phyloP scores from a whole-genome alignment of 2,329 filamentous ascomycete genomes.

The Harringtonia aguacate region DNA sequence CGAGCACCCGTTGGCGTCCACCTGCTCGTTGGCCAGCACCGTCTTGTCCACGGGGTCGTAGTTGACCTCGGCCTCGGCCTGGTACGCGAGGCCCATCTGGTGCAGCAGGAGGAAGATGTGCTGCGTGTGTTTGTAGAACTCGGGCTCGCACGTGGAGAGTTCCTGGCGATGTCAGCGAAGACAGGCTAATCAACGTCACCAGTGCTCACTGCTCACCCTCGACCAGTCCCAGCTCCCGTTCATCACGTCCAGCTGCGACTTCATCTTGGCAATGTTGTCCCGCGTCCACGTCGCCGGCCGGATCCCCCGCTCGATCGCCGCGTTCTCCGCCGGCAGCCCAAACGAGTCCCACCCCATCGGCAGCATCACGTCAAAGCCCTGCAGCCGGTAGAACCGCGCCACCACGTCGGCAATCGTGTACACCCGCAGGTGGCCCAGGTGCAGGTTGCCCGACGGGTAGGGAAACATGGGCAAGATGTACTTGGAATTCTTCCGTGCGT shows the following conservation, averaged over 20 bases:
- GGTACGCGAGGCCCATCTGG: slow-evolving; percentile 67
- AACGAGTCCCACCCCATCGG: slow-evolving; percentile 97
- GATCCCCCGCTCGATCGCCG: slow-evolving; percentile 72
- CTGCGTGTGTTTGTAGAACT: slow-evolving; percentile 85
- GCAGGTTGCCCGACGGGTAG: slow-evolving; percentile 77
- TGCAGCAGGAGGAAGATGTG: slow-evolving; percentile 71
- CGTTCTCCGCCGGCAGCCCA: slow-evolving; percentile 83
- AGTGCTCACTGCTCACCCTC: slow-evolving; percentile 42
- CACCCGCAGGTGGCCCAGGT: slow-evolving; percentile 78
- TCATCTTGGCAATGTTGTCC: slow-evolving; percentile 76
- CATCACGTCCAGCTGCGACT: slow-evolving; percentile 66
- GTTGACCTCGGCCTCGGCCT: slow-evolving; percentile 75
- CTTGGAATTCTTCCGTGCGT: slow-evolving; percentile 20
- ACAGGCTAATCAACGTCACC: not conserved
- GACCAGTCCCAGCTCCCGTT: slow-evolving; percentile 80
- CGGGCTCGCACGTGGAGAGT: slow-evolving; percentile 71
- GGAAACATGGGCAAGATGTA: slow-evolving; percentile 91
- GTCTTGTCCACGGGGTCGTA: slow-evolving; percentile 86
- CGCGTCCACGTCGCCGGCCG: slow-evolving; percentile 71
- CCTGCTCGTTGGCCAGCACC: slow-evolving; percentile 85
- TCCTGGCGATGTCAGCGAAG: slow-evolving; percentile 42
- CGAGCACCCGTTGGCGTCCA: slow-evolving; percentile 74
- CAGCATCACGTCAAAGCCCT: slow-evolving; percentile 64
- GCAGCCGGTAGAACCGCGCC: slow-evolving; percentile 63
- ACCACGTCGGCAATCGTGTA: slow-evolving; percentile 87